A percentile compares a stretch with the other conserved stretches of the same genome.
phyloP scores from a whole-genome alignment of 495 filamentous ascomycete genomes.

The Chaetomium cochliodes region DNA sequence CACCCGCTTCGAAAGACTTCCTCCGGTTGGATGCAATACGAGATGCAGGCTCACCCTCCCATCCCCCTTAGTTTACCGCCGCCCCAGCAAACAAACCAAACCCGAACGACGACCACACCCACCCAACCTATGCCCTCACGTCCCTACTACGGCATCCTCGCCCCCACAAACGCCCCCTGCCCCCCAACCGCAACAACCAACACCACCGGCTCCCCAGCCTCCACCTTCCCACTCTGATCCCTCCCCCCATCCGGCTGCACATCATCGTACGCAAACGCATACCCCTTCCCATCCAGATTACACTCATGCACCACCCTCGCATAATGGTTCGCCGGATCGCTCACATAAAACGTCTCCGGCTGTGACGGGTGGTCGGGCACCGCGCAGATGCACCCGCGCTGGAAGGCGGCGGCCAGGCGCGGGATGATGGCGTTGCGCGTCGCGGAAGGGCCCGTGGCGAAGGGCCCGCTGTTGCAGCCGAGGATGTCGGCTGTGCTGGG shows the following conservation, averaged over 20 bases:
- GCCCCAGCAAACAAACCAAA: neutral
- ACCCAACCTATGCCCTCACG: neutral
- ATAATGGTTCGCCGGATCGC: constrained; percentile 68
- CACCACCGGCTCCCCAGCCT: constrained; percentile 56
- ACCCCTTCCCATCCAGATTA: constrained; percentile 66
- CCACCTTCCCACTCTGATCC: constrained; percentile 68
- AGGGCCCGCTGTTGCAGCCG: constrained; percentile 69
- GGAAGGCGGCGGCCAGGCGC: constrained; percentile 67
- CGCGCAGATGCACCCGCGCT: constrained; percentile 59
- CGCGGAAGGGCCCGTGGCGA: constrained; percentile 54
- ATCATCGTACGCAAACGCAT: constrained; percentile 81
- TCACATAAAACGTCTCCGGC: constrained; percentile 53
- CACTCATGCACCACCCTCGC: constrained; percentile 64
- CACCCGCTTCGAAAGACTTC: too few species aligned
- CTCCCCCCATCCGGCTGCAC: constrained; percentile 59
- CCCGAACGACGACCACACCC: neutral
- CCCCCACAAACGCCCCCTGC: constrained; percentile 29
- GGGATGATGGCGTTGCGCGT: constrained; percentile 61
- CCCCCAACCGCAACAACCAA: constrained; percentile 71
- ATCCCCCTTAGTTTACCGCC: too few species aligned
- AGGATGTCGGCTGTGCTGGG: constrained; percentile 68
- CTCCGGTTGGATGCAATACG: too few species aligned
- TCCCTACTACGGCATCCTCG: constrained; percentile 24
- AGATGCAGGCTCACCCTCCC: too few species aligned
- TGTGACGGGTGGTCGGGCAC: constrained; percentile 52